Base-by-base conservation (phyloP, 352 stramenopile genomes). In the Phytophthora idaei region DNA sequence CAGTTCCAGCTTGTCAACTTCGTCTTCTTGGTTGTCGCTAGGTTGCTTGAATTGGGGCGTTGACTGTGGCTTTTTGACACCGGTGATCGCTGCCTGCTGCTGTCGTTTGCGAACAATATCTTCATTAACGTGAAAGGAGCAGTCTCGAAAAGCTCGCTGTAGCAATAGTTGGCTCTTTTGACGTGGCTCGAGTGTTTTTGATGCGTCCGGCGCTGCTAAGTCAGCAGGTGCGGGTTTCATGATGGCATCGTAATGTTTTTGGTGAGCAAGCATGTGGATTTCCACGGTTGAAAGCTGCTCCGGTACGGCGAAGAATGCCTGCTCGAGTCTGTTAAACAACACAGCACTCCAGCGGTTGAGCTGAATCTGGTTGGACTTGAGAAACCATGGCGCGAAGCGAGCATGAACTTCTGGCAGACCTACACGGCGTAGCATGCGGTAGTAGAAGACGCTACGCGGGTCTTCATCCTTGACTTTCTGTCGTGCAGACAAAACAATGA, bases 331-430 rank as follows among this genome's bases (percentile, higher is more conserved):
- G 17, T 77, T 75, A 57, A 93, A 93, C 8, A 93, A 73, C 64
- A 87, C 69, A 27, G 82, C 68, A 54, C 82, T 90, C 77, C 81
- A 90, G 12, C 83, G 81, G 31, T 78, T 87, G n/a, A 93, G 70
- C 46, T 77, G 61, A 63, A 93, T 78, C 57, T 90, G 78, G 42
- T 90, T 76, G 10, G 84, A 89, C 69, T 93, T 91, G 61, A 91
- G 71, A 56, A 93, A 93, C 84, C 82, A 93, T 32, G 84, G 84
- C 29, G 82, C 84, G 46, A 89, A 93, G 15, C 80, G 84, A 42
- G 84, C 82, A 76, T 93, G 84, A 10, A 90, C 69, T 58, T 90
- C 80, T 3, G 82, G 84, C 5, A 93, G 69, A 3, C 84, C 84
- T 5, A 90, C 74, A 34, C 84, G 84, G 6, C 82, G 84, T 37